phyloP scores from a whole-genome alignment of 345 rosid species.

The Eucalyptus cloeziana region DNA sequence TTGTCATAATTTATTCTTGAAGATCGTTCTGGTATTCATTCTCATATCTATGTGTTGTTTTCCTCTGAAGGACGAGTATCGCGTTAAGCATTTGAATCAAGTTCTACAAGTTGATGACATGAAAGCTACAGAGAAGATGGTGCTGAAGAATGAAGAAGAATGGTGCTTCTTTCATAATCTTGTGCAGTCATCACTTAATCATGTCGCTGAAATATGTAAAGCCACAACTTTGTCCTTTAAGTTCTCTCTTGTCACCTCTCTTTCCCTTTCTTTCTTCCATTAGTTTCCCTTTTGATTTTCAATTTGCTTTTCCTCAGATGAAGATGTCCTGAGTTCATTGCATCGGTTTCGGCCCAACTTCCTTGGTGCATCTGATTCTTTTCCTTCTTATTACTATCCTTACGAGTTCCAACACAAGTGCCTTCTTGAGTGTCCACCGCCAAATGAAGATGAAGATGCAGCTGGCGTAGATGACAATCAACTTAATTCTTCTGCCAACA shows the following conservation, averaged over 20 bases:
- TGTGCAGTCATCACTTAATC: conserved; percentile 55
- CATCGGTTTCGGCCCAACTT: conserved; percentile 78
- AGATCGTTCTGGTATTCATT: neutral
- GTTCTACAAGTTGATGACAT: conserved; percentile 18
- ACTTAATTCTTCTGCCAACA: conserved; percentile 14
- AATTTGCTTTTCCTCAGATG: conserved; percentile 43
- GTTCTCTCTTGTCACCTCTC: neutral
- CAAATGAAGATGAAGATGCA: conserved; percentile 12
- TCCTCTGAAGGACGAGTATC: conserved; percentile 58
- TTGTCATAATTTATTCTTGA: neutral
- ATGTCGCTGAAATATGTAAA: conserved; percentile 74
- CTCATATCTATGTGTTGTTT: neutral
- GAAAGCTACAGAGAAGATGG: conserved; percentile 15
- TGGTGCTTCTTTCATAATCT: conserved; percentile 87
- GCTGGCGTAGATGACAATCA: conserved; percentile 30
- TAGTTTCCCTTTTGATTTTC: neutral
- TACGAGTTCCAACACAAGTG: conserved; percentile 62
- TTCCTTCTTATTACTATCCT: conserved; percentile 49
- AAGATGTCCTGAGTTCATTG: conserved; percentile 47
- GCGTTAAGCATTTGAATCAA: conserved; percentile 50
- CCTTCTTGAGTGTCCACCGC: conserved; percentile 28
- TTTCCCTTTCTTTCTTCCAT: neutral
- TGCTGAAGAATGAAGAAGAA: conserved; percentile 61
- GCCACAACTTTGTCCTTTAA: neutral
- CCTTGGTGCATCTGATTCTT: conserved; percentile 28